These are phyloP conservation scores for Acacia acuminata DNA, from an alignment of 306 rosid species.

Conservation along the genomic window DNA sequence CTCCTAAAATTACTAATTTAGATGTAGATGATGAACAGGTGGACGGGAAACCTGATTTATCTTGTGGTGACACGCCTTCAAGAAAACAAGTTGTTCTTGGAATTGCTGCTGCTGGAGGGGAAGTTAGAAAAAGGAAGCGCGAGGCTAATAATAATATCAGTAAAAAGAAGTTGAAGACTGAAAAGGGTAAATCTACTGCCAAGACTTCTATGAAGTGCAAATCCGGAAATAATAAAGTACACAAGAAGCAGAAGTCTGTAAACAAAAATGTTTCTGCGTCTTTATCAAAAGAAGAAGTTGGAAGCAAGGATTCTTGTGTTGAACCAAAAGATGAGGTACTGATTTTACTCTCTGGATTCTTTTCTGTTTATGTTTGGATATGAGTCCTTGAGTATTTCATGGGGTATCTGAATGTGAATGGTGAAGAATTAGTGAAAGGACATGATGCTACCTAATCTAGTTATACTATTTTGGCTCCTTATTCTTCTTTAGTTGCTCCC, in stretches of 20 bases:
- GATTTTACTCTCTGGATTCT: conserved; percentile 9
- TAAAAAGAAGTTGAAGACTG: conserved; percentile 71
- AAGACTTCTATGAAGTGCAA: conserved; percentile 47
- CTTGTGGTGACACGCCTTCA: conserved; percentile 46
- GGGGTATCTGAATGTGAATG: neutral
- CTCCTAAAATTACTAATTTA: conserved; percentile 47
- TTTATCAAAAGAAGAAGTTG: conserved; percentile 49
- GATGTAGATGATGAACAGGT: conserved; percentile 52
- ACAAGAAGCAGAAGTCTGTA: conserved; percentile 66
- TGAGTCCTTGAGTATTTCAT: neutral
- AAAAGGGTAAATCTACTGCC: conserved; percentile 56
- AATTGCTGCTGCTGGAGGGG: conserved; percentile 50
- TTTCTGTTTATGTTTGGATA: neutral
- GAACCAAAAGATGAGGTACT: conserved; percentile 76
- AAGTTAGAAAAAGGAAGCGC: conserved; percentile 68
- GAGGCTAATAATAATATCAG: conserved; percentile 43
- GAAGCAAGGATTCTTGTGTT: conserved; percentile 52
- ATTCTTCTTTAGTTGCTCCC: neutral
- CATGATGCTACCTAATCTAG: neutral
- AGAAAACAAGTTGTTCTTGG: conserved; percentile 73
- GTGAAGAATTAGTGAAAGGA: neutral
- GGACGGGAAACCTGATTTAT: conserved; percentile 50
- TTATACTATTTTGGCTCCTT: neutral
- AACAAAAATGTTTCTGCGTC: conserved; percentile 53
- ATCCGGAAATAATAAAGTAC: conserved; percentile 55